phyloP scores from a whole-genome alignment of 2,329 filamentous ascomycete genomes.

The Emmonsia crescens region DNA sequence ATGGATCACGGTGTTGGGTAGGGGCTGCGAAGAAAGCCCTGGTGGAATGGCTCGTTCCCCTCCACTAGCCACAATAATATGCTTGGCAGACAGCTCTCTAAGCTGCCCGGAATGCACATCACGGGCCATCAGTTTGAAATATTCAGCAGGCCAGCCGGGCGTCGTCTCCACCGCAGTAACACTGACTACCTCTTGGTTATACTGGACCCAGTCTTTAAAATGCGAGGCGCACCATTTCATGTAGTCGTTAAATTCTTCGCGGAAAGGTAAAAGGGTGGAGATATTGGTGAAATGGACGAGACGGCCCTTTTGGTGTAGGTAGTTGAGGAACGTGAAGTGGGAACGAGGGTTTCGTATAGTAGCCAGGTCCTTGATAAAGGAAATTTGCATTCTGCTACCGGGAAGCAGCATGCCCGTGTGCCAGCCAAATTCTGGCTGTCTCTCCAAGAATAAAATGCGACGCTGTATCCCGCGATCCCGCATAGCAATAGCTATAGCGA shows the following conservation, averaged over 20 bases:
- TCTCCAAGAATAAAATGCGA: slow-evolving; percentile 78
- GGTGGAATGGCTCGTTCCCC: slow-evolving; percentile 58
- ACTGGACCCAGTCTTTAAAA: slow-evolving; percentile 63
- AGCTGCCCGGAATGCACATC: slow-evolving; percentile 42
- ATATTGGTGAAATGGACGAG: slow-evolving; percentile 87
- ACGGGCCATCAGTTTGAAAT: slow-evolving; percentile 57
- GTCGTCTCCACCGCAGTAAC: slow-evolving; percentile 50
- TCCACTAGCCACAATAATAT: slow-evolving; percentile 55
- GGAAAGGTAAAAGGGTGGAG: slow-evolving; percentile 73
- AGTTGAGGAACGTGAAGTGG: slow-evolving; percentile 92
- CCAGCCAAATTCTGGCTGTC: slow-evolving; percentile 76
- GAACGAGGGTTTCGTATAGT: slow-evolving; percentile 73
- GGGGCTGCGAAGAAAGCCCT: slow-evolving; percentile 47
- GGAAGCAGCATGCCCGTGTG: slow-evolving; percentile 92
- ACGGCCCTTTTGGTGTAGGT: slow-evolving; percentile 70
- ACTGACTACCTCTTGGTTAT: slow-evolving; percentile 65
- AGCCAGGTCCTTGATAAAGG: slow-evolving; percentile 91
- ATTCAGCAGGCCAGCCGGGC: slow-evolving; percentile 40
- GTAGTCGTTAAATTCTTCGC: slow-evolving; percentile 90
- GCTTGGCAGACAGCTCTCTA: slow-evolving; percentile 31
- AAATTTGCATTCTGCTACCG: slow-evolving; percentile 94
- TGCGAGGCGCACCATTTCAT: slow-evolving; percentile 80
- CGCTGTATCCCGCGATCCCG: slow-evolving; percentile 63
- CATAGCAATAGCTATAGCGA: slow-evolving; percentile 80
- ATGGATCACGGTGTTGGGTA: slow-evolving; percentile 65